Conservation (phyloP, 306 rosid genomes). For the Prunus salicina region DNA sequence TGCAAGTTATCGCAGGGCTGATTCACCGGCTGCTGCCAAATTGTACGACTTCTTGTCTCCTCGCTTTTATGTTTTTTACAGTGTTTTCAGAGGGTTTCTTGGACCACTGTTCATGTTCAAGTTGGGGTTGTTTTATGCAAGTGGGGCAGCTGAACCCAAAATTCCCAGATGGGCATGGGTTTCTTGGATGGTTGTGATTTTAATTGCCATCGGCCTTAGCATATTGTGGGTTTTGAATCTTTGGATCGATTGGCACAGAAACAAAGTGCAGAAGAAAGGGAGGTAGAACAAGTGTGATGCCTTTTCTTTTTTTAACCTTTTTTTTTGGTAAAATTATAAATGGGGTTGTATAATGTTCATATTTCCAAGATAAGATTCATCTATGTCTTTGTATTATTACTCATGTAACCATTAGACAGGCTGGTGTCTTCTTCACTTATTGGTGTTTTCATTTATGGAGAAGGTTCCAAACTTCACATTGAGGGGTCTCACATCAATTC, state of each 20-base stretch:
- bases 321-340: background rate
- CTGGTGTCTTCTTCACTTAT: background rate
- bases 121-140: conserved; percentile 32
- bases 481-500: background rate
- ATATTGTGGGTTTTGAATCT: conserved; percentile 35
- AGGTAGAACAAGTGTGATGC: background rate
- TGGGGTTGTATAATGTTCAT: background rate
- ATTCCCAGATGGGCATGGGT: conserved; percentile 52
- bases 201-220: conserved; percentile 29
- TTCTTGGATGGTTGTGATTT: conserved; percentile 54
- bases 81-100: conserved; percentile 35
- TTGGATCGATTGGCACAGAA: conserved; percentile 33
- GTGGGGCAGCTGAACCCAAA: conserved; percentile 26
- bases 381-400: background rate
- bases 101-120: conserved; percentile 37
- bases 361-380: background rate
- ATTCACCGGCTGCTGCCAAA: conserved; percentile 23
- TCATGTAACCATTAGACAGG: background rate
- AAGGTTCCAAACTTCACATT: conserved; percentile 2
- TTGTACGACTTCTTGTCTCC: conserved; percentile 37
- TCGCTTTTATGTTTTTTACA: conserved; percentile 35
- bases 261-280: conserved; percentile 20
- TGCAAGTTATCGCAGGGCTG: conserved; percentile 17
- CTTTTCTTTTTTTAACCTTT: background rate
- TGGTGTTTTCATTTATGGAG: background rate